These are phyloP conservation scores for Chalciporus piperatus DNA, from an alignment of 768 basidiomycete species.

Conservation along the genomic window DNA sequence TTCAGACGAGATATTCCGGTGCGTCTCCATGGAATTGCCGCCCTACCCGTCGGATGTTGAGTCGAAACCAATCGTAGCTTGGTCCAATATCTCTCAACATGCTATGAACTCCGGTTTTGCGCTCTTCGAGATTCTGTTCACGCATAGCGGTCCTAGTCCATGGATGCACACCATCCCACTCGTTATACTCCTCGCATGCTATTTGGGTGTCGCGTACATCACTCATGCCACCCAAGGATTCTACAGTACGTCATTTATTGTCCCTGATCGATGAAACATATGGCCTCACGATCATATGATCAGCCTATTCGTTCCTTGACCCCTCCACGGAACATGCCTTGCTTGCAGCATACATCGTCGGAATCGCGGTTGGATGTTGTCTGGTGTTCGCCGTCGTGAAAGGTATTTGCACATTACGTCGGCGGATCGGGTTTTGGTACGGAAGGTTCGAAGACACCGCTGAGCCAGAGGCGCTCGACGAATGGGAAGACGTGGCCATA, in stretches of 20 bases:
- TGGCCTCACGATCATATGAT: not conserved
- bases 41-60: not conserved
- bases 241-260: constrained; percentile 49
- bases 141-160: constrained; percentile 49
- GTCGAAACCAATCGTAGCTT: constrained; percentile 37
- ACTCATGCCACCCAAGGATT: constrained; percentile 58
- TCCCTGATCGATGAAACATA: no score
- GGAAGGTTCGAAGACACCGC: constrained; percentile 6
- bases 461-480: constrained; percentile 33
- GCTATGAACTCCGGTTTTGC: constrained; percentile 56
- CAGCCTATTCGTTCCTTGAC: constrained; percentile 67
- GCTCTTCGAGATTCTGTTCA: constrained; percentile 55
- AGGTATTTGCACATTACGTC: constrained; percentile 38
- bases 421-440: constrained; percentile 26
- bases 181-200: constrained; percentile 49
- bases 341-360: constrained; percentile 62
- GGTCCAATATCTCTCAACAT: constrained; percentile 59
- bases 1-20: constrained; percentile 40
- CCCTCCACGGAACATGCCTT: constrained; percentile 40
- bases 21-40: constrained; percentile 14
- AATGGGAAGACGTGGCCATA: constrained; percentile 44
- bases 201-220: constrained; percentile 69
- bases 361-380: constrained; percentile 50
- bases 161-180: constrained; percentile 50
- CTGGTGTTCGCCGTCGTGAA: constrained; percentile 53